A percentile compares a stretch with the other conserved stretches of the same genome.
These are phyloP conservation scores for Ustilago tritici DNA, from an alignment of 1,284 basidiomycete species.

Conservation along the genomic window DNA sequence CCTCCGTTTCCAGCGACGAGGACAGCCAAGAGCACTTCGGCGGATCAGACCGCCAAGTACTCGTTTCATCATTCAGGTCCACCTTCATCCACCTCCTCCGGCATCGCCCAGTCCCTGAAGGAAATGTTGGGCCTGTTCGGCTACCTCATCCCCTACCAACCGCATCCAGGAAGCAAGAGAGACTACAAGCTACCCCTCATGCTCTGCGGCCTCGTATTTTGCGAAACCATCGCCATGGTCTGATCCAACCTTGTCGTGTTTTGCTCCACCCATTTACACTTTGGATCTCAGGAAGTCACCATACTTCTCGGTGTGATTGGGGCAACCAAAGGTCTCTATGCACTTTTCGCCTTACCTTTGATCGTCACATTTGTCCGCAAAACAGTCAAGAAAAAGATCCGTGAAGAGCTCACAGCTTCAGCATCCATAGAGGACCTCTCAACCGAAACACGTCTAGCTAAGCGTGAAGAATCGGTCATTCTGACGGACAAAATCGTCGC, in stretches of 20 bases:
- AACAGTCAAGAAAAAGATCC: conserved; percentile 24
- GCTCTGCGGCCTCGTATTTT: conserved; percentile 19
- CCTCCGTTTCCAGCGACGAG: conserved; percentile 19
- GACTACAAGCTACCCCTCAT: conserved; percentile 44
- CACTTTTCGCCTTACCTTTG: conserved; percentile 22
- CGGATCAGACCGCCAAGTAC: not conserved
- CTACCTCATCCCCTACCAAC: conserved; percentile 36
- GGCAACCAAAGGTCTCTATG: conserved; percentile 25
- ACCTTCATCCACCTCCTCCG: not conserved
- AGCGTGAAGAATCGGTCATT: conserved; percentile 38
- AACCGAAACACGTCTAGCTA: conserved; percentile 4
- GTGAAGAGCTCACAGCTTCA: conserved; percentile 17
- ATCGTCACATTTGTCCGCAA: conserved; percentile 24
- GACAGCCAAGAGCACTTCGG: not conserved
- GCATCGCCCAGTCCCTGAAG: not conserved
- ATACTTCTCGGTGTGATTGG: conserved; percentile 30
- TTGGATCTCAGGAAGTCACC: conserved; percentile 27
- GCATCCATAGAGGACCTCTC: conserved; percentile 8
- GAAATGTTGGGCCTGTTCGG: conserved; percentile 22
- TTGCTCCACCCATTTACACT: conserved; percentile 32
- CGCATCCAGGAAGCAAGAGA: conserved; percentile 11
- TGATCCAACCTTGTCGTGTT: conserved; percentile 42
- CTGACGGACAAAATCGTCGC: conserved; percentile 35
- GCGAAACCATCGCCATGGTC: conserved; percentile 25
- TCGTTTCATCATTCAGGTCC: not conserved